Base-by-base conservation (phyloP, 2,329 filamentous ascomycete species). In the Cercospora zeae-maydis region DNA sequence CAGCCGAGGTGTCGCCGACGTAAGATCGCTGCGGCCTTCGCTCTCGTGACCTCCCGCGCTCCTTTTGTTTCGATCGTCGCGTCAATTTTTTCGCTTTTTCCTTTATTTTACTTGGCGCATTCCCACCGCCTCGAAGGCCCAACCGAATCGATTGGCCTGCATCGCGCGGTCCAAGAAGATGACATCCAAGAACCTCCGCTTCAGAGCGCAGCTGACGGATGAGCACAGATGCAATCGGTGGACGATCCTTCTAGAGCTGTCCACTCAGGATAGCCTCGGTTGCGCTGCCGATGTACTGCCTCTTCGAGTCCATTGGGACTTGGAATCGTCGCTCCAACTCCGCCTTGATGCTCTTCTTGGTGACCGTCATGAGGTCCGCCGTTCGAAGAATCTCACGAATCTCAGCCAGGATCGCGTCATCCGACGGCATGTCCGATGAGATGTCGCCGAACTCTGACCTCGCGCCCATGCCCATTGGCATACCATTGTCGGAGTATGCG, bases 341-440 rank as follows among this genome's bases (percentile, higher is more conserved):
- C 70, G 86, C 80, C 84, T 98, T 98, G 78, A 99, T 90, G 71
- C 90, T 92, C 86, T 99, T 99, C 87, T 99, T 99, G 69, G 95
- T 99, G 47, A 99, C 91, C 4, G 86, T 93, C 95, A 99, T 99
- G 74, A 99, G 80, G 78, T 99, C 95, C 1, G 92, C 93, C 11
- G 90, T 96, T 70, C 88, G 86, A 66, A 99, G 81, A 67, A 99
- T 96, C 73, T 97, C 92, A 57, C 95, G 86, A 71, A 99, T 99
- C 82, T 99, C 95, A 0, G 92, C 88, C 66, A 99, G 81, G 55
- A 99, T 82, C 10, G 91, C 89, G 73, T 99, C 95, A 70, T 99
- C 95, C 65, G 84, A 90, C 0, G 95, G 95, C 73, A 97, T 79
- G 61, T 75, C 73, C 16, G 57, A 37, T 7, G 85, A 82, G 70